Base-by-base conservation (phyloP, 805 yeast species). In the Saccharomycopsis javanensis region DNA sequence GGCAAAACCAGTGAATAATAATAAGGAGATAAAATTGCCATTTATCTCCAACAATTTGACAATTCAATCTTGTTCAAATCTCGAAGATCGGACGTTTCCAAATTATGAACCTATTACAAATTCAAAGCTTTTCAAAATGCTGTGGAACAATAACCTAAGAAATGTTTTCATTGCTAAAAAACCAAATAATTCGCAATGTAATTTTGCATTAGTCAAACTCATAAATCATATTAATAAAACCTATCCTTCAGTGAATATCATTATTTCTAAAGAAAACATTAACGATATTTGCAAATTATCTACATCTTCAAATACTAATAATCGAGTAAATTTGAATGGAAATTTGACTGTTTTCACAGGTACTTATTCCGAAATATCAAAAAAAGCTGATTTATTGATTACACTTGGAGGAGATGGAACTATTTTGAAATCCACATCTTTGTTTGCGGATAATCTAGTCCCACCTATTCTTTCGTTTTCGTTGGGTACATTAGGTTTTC, bases 331-430 rank as follows among this genome's bases (percentile, higher is more conserved):
- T 5, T 34, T 20, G 3, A 25, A 25, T 34, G 30, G 33, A 2
- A 15, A 4, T 7, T n/a, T 68, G 51, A 64, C 64, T 50, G 55
- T 60, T 5, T 65, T 53, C 51, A 79, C 91, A 0, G 94, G 95
- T 0, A 64, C 78, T 3, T 69, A 69, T 16, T 70, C 73, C 10
- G 85, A 82, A 8, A 80, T 89, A 48, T 76, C 81, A 1, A 64
- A 73, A 10, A 86, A 82, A 63, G 80, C 96, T 0, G 98, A 91
- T 66, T 69, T 91, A 48, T 72, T 91, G 38, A 90, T 91, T 7
- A 86, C 96, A 0, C 70, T 91, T 42, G 98, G 98, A n/a, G 98
- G 98, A 18, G 98, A 91, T 69, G 98, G 98, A 4, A 91, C 97
- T 0, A 88, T 89, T 56, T 69, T 91, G 50, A 79, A 91, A 56